A percentile compares a stretch with the other conserved stretches of the same genome.
Conservation (phyloP, 495 filamentous ascomycete genomes). For the Penicillium malachiteum region DNA sequence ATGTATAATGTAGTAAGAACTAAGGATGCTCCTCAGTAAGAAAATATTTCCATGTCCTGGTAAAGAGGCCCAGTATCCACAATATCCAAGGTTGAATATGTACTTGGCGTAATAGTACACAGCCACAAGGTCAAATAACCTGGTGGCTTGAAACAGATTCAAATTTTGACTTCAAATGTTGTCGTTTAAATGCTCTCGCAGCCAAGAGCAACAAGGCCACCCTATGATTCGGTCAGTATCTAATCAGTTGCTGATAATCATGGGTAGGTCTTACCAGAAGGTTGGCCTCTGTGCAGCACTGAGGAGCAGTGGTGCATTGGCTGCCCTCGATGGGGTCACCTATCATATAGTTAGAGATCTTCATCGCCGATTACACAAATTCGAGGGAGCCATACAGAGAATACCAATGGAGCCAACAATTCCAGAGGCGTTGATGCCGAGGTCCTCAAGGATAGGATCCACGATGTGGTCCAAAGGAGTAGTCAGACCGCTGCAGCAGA, state of each 20-base stretch:
- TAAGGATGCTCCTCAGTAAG: too few relatives aligned
- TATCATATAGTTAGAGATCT: conserved; percentile 5
- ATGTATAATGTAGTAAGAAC: too few relatives aligned
- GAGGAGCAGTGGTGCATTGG: conserved; percentile 22
- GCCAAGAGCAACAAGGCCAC: conserved; percentile 27
- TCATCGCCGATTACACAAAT: neutral
- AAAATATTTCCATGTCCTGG: too few relatives aligned
- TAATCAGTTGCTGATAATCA: neutral
- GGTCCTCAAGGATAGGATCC: conserved; percentile 74
- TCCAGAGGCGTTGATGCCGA: conserved; percentile 78
- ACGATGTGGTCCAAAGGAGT: conserved; percentile 49
- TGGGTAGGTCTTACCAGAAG: conserved; percentile 26
- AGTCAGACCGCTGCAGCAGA: conserved; percentile 35
- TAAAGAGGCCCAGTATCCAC: too few relatives aligned
- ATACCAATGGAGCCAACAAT: conserved; percentile 56
- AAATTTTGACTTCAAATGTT: neutral
- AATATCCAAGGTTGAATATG: too few relatives aligned
- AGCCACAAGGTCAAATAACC: neutral
- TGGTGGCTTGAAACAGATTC: neutral
- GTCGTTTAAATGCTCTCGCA: conserved; percentile 7
- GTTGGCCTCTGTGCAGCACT: conserved; percentile 40
- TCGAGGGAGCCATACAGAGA: conserved; percentile 25
- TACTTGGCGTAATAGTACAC: too few relatives aligned
- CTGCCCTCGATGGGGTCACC: conserved; percentile 27
- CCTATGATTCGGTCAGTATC: conserved; percentile 11